Conservation (phyloP, 2,329 filamentous ascomycete species). For the Ilyonectria mors-panacis region DNA sequence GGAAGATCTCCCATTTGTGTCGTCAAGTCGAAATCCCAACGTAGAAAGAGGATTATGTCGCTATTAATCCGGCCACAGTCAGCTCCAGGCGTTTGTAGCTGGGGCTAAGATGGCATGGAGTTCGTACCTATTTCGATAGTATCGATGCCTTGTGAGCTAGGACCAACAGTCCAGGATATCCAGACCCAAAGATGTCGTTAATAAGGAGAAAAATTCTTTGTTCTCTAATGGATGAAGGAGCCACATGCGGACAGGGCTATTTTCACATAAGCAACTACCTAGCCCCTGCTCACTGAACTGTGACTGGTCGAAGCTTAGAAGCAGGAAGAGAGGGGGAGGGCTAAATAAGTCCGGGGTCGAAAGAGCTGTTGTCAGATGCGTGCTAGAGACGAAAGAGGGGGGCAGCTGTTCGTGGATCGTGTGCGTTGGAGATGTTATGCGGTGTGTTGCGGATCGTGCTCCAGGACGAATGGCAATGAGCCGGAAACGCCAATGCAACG, state of each 20-base stretch:
- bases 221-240: constrained; percentile 23
- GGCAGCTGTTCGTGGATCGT: background rate
- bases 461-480: constrained; percentile 17
- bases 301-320: constrained; percentile 31
- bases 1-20: constrained; percentile 45
- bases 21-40: constrained; percentile 17
- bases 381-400: background rate
- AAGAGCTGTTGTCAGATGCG: background rate
- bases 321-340: constrained; percentile 26
- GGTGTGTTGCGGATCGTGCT: constrained; percentile 3
- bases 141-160: background rate
- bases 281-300: constrained; percentile 25
- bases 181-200: constrained; percentile 9
- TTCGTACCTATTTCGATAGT: constrained; percentile 14
- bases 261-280: constrained; percentile 28
- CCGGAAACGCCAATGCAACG: constrained; percentile 18
- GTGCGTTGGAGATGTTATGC: constrained; percentile 2
- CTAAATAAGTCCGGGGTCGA: constrained; percentile 36
- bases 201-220: constrained; percentile 9
- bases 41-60: constrained; percentile 3
- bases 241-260: constrained; percentile 36
- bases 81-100: constrained; percentile 3
- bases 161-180: constrained; percentile 15
- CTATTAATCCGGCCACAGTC: constrained; percentile 4
- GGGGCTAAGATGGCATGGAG: background rate